Conservation (phyloP, 441 rosid genomes). For the Gossypium davidsonii region DNA sequence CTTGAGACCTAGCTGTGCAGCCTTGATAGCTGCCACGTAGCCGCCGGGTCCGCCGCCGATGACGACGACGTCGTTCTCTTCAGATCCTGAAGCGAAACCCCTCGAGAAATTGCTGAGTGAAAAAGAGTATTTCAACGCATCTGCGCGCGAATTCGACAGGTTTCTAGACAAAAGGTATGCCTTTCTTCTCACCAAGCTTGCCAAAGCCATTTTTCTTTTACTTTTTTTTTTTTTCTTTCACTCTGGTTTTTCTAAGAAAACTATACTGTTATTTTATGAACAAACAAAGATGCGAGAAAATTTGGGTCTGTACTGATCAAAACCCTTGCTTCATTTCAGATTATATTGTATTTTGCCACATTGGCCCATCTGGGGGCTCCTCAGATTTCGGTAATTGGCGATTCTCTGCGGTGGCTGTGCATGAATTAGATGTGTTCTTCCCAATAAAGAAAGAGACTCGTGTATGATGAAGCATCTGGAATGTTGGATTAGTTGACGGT, state of each 20-base stretch:
- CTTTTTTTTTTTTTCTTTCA: background rate
- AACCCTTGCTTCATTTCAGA: background rate
- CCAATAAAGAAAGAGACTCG: background rate
- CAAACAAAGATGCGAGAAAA: background rate
- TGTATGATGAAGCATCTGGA: background rate
- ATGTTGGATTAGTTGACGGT: background rate
- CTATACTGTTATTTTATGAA: background rate
- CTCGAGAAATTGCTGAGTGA: conserved; percentile 51
- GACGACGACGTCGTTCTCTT: conserved; percentile 87
- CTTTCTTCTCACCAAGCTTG: conserved; percentile 68
- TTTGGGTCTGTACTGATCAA: background rate
- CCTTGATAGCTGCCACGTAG: conserved; percentile 97
- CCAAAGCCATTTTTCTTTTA: conserved; percentile 65
- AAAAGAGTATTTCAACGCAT: conserved; percentile 48
- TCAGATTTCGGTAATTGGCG: background rate
- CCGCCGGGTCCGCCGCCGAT: conserved; percentile 99
- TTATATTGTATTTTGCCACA: background rate
- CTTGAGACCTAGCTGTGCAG: conserved; percentile 90
- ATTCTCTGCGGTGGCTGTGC: background rate
- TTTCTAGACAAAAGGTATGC: conserved; percentile 48
- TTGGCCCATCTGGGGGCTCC: background rate
- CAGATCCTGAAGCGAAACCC: conserved; percentile 85
- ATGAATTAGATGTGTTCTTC: background rate
- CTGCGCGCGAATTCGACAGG: conserved; percentile 36
- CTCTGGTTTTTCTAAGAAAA: background rate